These are phyloP conservation scores for Didymosphaeria variabile DNA, from an alignment of 2,329 filamentous ascomycete species.

Conservation along the genomic window DNA sequence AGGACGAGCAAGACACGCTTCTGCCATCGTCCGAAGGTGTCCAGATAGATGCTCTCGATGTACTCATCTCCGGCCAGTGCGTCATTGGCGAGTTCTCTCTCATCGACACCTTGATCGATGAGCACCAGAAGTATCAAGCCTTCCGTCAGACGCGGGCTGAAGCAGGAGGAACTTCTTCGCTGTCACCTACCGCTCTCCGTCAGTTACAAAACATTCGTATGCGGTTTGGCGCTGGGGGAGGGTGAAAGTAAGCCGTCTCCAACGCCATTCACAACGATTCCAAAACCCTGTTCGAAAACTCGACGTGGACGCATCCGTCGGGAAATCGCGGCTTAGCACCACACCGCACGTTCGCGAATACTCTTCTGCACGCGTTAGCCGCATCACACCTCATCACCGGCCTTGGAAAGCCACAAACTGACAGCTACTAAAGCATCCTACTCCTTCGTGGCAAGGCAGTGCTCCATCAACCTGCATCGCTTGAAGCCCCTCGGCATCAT, in stretches of 20 bases:
- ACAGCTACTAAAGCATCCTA: not conserved
- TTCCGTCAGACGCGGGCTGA: constrained; percentile 42
- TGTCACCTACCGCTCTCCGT: constrained; percentile 44
- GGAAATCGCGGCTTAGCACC: not conserved
- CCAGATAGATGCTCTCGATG: constrained; percentile 50
- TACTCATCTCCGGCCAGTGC: constrained; percentile 58
- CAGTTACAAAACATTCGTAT: constrained; percentile 45
- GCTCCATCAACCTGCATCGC: not conserved
- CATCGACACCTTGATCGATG: constrained; percentile 52
- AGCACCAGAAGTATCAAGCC: constrained; percentile 50
- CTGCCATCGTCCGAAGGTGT: constrained; percentile 38
- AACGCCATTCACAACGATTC: not conserved
- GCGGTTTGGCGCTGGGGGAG: constrained; percentile 45
- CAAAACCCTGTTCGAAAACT: not conserved
- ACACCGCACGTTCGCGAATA: not conserved
- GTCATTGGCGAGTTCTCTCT: constrained; percentile 56
- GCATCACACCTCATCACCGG: not conserved
- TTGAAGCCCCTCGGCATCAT: not conserved
- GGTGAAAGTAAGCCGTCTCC: constrained; percentile 28
- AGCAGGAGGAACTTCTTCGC: constrained; percentile 28
- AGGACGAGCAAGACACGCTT: constrained; percentile 44
- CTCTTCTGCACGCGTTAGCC: not conserved
- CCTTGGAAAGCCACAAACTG: not conserved
- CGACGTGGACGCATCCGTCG: not conserved
- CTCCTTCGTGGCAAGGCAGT: not conserved